Percentiles rank a stretch among this genome's conserved stretches.
Conservation (phyloP, 495 filamentous ascomycete species). For the Opeltia flavorubescens region DNA sequence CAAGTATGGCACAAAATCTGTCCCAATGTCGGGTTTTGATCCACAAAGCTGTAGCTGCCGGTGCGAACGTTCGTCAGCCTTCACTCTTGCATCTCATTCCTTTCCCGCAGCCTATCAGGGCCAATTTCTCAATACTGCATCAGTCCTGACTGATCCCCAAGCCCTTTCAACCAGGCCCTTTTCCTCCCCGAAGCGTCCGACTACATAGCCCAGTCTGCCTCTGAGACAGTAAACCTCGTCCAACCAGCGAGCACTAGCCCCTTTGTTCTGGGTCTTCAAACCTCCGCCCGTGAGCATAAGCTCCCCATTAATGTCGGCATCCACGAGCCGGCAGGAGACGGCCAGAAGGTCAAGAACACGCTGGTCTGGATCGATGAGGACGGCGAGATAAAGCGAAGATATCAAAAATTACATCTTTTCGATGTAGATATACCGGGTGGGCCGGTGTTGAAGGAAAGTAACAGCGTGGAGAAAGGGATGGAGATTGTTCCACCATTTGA, state of each 20-base stretch:
- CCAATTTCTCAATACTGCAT: background rate
- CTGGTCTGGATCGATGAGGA: slow-evolving; percentile 55
- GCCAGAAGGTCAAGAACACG: slow-evolving; percentile 45
- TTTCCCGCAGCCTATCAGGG: background rate
- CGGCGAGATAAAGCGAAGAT: slow-evolving; percentile 42
- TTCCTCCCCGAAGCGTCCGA: slow-evolving; percentile 90
- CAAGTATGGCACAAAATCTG: slow-evolving; percentile 65
- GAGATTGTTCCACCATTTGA: slow-evolving; percentile 52
- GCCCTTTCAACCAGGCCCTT: slow-evolving; percentile 40
- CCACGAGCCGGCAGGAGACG: slow-evolving; percentile 55
- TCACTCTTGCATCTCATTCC: background rate
- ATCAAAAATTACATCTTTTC: slow-evolving; percentile 71
- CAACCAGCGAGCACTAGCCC: slow-evolving; percentile 37
- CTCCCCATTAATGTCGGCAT: slow-evolving; percentile 80
- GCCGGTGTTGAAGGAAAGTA: slow-evolving; percentile 50
- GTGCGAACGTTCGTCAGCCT: slow-evolving; percentile 55
- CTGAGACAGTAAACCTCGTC: slow-evolving; percentile 54
- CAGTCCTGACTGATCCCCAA: background rate
- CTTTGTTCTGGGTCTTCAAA: slow-evolving; percentile 61
- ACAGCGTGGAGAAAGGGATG: slow-evolving; percentile 46
- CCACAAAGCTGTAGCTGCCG: slow-evolving; percentile 54
- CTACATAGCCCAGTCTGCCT: slow-evolving; percentile 57
- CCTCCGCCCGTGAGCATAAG: slow-evolving; percentile 40
- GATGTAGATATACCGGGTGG: slow-evolving; percentile 54
- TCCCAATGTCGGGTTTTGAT: slow-evolving; percentile 58